Evolutionary conservation across 2,329 filamentous ascomycete species (phyloP), one percentile per base, ranked within the genome.

Genomic region (Sarocladium oryzae): DNA sequence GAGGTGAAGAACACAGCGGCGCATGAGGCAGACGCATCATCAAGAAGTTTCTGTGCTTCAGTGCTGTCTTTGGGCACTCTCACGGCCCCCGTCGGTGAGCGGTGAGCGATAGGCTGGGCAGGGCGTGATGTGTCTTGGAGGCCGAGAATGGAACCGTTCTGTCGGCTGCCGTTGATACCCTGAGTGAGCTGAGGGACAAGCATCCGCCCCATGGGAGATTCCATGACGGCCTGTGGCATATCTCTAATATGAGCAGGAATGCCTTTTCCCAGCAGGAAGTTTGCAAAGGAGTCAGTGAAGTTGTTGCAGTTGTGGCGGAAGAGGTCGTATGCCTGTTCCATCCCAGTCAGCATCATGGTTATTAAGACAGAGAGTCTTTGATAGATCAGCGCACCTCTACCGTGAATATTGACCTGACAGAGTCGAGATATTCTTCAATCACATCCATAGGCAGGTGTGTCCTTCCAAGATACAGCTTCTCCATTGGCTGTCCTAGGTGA

Each of bases 231-330:
- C 61, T 90, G 79, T 0, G 92, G 92, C 63, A 97, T 84, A 57
- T 85, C 89, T 26, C 82, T 79, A 57, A 99, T 97, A 60, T 95
- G 84, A 1, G 84, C 79, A 0, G 93, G 93, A 54, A 97, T 97
- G 2, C 89, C 88, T 58, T 84, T 87, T 20, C 93, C 92, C 1
- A 96, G 74, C 0, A 97, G 74, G 56, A 97, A 97, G 67, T 88
- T 93, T 56, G 89, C 76, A 57, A 97, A 85, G 55, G 96, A 90
- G 62, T 97, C 92, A 3, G 88, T 89, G 68, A 97, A 99, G 67
- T 96, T 96, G 71, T 97, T 99, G 73, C 92, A 97, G 65, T 99
- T 99, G 68, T 96, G 90, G 60, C 72, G 88, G 66, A 80, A 96
- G 4, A 96, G 72, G 63, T 96, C 89, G 62, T 97, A 97, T 1